Evolutionary conservation across 1,284 basidiomycete genomes (phyloP).

Genomic region (Pulveroboletus sp.): DNA sequence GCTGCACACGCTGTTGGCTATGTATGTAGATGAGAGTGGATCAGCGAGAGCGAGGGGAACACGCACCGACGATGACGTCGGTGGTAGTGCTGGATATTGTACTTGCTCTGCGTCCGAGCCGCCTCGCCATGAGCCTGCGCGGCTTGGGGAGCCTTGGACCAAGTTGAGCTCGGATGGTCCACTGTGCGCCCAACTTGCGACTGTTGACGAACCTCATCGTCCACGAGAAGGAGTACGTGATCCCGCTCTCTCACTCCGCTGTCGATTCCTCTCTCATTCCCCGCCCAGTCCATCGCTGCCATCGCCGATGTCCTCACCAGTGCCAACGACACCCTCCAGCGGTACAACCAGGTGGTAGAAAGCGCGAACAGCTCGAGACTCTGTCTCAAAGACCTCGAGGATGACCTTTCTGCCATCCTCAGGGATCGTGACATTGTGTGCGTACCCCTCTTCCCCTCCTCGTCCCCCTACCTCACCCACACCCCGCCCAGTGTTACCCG

Average conservation of each 20-base stretch:
- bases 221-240: slow-evolving; percentile 69
- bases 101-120: too few relatives aligned
- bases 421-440: slow-evolving; percentile 77
- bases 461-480: background rate
- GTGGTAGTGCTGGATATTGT: too few relatives aligned
- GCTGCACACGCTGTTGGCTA: too few relatives aligned
- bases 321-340: slow-evolving; percentile 63
- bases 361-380: slow-evolving; percentile 54
- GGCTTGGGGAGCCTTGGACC: background rate
- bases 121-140: background rate
- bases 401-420: slow-evolving; percentile 63
- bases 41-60: too few relatives aligned
- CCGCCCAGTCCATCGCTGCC: slow-evolving; percentile 53
- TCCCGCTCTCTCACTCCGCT: slow-evolving; percentile 58
- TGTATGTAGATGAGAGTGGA: too few relatives aligned
- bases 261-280: slow-evolving; percentile 42
- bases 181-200: slow-evolving; percentile 67
- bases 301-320: slow-evolving; percentile 56
- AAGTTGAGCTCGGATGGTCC: slow-evolving; percentile 48
- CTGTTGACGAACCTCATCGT: slow-evolving; percentile 64
- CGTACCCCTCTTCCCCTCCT: slow-evolving; percentile 28
- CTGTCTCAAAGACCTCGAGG: slow-evolving; percentile 55
- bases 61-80: too few relatives aligned
- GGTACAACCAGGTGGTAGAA: slow-evolving; percentile 58
- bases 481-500: slow-evolving; percentile 55